These are phyloP conservation scores for Pseudopithomyces maydicus DNA, from an alignment of 2,329 filamentous ascomycete species.

Conservation along the genomic window DNA sequence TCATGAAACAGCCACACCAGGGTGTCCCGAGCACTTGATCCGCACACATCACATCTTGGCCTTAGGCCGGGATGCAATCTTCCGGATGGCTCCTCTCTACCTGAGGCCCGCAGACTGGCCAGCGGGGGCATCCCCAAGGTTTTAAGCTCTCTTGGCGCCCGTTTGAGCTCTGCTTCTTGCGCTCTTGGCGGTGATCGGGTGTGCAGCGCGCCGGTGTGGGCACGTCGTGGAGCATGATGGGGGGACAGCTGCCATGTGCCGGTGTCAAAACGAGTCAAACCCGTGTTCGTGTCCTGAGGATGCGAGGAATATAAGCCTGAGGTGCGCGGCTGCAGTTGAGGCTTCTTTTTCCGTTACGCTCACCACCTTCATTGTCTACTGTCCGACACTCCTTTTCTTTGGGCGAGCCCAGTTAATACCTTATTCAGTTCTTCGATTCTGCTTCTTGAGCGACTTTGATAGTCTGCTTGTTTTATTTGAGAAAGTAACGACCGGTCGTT, in stretches of 20 bases:
- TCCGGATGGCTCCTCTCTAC: neutral
- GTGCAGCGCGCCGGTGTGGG: slow-evolving; percentile 20
- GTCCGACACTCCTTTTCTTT: slow-evolving; percentile 18
- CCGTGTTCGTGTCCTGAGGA: slow-evolving; percentile 4
- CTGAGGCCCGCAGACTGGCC: neutral
- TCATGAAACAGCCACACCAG: neutral
- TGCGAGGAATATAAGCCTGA: slow-evolving; percentile 33
- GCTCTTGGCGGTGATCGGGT: slow-evolving; percentile 33
- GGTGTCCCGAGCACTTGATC: slow-evolving; percentile 13
- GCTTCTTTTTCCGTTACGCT: slow-evolving; percentile 10
- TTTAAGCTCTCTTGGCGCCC: slow-evolving; percentile 35
- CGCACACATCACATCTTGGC: slow-evolving; percentile 16
- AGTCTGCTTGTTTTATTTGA: slow-evolving; percentile 29
- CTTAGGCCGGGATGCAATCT: slow-evolving; percentile 2
- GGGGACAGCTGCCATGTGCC: neutral
- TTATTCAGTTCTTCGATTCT: slow-evolving; percentile 10
- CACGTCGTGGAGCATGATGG: slow-evolving; percentile 7
- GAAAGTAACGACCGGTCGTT: slow-evolving; percentile 22
- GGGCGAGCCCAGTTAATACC: slow-evolving; percentile 32
- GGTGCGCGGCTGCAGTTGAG: slow-evolving; percentile 16
- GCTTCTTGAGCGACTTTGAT: slow-evolving; percentile 40
- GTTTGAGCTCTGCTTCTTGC: slow-evolving; percentile 25
- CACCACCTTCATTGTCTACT: slow-evolving; percentile 14
- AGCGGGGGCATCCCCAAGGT: neutral
- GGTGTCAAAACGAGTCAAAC: neutral